phyloP scores from a whole-genome alignment of 1,284 basidiomycete species.

The Tremellales sp. region DNA sequence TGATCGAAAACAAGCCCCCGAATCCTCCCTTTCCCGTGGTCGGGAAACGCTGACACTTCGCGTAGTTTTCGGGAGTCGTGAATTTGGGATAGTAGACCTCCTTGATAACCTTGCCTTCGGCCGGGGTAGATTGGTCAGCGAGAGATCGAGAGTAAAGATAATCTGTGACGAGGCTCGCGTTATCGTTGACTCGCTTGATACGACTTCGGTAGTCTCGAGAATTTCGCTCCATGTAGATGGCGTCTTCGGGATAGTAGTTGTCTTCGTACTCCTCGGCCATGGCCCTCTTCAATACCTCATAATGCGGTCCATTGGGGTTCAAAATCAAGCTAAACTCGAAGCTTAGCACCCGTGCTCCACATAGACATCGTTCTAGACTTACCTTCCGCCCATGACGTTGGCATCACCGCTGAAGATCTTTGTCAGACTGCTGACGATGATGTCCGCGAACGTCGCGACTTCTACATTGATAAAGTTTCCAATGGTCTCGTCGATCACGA shows the following conservation, averaged over 20 bases:
- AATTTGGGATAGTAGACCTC: constrained; percentile 89
- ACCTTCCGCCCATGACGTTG: constrained; percentile 98
- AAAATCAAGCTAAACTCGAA: constrained; percentile 64
- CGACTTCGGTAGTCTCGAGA: constrained; percentile 85
- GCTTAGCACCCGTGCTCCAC: background rate
- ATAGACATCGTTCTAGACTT: constrained; percentile 26
- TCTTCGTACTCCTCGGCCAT: constrained; percentile 74
- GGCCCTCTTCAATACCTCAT: constrained; percentile 60
- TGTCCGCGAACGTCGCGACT: constrained; percentile 81
- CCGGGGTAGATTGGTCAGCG: constrained; percentile 22
- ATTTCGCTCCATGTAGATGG: constrained; percentile 96
- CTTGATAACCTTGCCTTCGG: constrained; percentile 59
- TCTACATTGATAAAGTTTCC: constrained; percentile 97
- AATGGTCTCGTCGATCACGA: constrained; percentile 93
- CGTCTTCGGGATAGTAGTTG: constrained; percentile 84
- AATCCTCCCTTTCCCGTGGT: constrained; percentile 61
- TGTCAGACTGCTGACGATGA: constrained; percentile 89
- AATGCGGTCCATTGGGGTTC: constrained; percentile 72
- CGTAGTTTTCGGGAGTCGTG: constrained; percentile 69
- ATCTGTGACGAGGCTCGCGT: constrained; percentile 77
- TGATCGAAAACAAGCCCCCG: constrained; percentile 88
- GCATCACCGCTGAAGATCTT: constrained; percentile 94
- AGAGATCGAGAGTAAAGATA: constrained; percentile 65
- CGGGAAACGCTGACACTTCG: constrained; percentile 51
- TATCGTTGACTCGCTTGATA: constrained; percentile 72